phyloP scores from a whole-genome alignment of 2,329 filamentous ascomycete species.

The Aurifilum marmelostoma region DNA sequence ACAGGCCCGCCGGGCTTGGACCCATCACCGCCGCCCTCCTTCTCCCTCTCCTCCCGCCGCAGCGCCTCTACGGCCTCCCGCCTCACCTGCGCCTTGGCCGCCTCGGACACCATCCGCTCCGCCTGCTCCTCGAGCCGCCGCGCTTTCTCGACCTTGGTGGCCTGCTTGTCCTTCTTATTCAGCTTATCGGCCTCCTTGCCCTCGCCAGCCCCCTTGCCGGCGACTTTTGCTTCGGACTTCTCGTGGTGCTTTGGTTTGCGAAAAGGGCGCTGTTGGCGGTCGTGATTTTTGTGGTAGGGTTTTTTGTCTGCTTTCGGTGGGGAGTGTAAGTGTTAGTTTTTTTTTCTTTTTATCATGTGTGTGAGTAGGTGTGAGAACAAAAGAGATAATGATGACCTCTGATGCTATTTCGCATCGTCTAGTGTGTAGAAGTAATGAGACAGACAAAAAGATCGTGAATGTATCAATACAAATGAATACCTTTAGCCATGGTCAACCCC shows the following conservation, averaged over 20 bases:
- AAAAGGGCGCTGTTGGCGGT: constrained; percentile 36
- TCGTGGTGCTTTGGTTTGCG: constrained; percentile 42
- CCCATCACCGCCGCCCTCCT: neutral
- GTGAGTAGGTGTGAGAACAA: too few species aligned
- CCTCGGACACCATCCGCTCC: constrained; percentile 16
- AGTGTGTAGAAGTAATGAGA: neutral
- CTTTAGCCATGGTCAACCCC: neutral
- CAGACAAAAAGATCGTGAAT: neutral
- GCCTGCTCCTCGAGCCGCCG: constrained; percentile 9
- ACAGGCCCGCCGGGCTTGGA: neutral
- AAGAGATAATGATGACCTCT: neutral
- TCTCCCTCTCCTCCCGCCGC: constrained; percentile 1
- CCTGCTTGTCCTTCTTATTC: constrained; percentile 25
- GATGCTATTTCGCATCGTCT: neutral
- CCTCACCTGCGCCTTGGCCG: constrained; percentile 5
- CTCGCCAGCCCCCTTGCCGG: constrained; percentile 20
- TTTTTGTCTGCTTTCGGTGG: constrained; percentile 37
- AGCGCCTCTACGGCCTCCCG: constrained; percentile 6
- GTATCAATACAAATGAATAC: neutral
- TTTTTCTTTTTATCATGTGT: neutral
- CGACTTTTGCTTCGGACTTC: constrained; percentile 43
- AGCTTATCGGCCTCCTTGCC: constrained; percentile 22
- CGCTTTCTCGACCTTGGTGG: constrained; percentile 24
- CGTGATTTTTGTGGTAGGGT: constrained; percentile 35
- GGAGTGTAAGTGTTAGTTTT: neutral